Evolutionary conservation across 192 early-diverging fungal genomes (phyloP).

Genomic region (Linnemannia exigua): DNA sequence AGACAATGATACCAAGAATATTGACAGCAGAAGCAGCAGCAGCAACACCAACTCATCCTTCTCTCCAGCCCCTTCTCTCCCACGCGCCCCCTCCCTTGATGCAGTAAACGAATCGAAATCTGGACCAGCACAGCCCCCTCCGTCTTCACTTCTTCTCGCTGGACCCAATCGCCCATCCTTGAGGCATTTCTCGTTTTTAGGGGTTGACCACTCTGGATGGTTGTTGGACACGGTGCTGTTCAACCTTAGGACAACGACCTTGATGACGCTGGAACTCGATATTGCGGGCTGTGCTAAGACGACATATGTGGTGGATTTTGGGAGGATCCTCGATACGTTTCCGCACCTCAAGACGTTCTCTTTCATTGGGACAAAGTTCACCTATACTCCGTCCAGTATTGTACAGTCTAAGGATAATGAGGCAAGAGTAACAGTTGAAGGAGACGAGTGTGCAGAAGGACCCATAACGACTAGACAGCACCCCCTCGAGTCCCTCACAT

Average conservation of each 20-base stretch:
- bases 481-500: not conserved
- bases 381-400: not conserved
- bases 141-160: too few relatives aligned
- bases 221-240: not conserved
- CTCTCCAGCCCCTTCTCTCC: not conserved
- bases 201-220: not conserved
- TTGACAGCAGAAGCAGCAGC: not conserved
- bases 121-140: not conserved
- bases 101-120: not conserved
- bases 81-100: too few relatives aligned
- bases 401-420: too few relatives aligned
- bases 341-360: not conserved
- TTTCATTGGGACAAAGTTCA: not conserved
- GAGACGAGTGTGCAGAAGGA: too few relatives aligned
- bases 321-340: not conserved
- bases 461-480: not conserved
- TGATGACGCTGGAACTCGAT: not conserved
- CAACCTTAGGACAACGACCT: not conserved
- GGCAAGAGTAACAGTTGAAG: too few relatives aligned
- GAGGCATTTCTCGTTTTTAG: not conserved
- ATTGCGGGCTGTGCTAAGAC: not conserved
- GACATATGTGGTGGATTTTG: not conserved
- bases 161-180: not conserved
- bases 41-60: not conserved
- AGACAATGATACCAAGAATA: not conserved